A percentile compares a stretch with the other conserved stretches of the same genome.
phyloP scores from a whole-genome alignment of 2,329 filamentous ascomycete species.

The Diaporthe humulicola region DNA sequence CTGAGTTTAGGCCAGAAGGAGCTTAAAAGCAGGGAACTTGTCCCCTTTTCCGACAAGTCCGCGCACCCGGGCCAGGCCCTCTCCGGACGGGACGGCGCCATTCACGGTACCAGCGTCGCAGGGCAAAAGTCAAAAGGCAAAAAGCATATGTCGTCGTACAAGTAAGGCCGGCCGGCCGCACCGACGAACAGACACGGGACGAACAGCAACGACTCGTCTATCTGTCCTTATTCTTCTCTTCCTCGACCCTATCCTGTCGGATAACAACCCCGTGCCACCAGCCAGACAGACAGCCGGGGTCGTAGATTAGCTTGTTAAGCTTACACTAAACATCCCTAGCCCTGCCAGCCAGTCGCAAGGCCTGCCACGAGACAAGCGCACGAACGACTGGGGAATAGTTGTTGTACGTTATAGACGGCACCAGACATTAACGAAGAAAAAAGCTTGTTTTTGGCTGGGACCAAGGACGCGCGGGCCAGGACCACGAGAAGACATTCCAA shows the following conservation, averaged over 20 bases:
- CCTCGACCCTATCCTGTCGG: not conserved
- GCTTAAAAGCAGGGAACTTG: not conserved
- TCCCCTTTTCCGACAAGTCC: not conserved
- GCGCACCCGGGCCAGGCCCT: not conserved
- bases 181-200: not conserved
- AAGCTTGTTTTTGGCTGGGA: constrained; percentile 13
- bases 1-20: not conserved
- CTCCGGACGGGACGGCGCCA: not conserved
- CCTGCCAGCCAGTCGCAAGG: not conserved
- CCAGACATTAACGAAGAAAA: constrained; percentile 8
- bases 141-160: not conserved
- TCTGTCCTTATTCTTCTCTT: not conserved
- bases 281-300: not conserved
- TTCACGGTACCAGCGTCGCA: not conserved
- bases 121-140: constrained; percentile 9
- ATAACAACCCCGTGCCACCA: not conserved
- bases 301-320: not conserved
- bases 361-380: not conserved
- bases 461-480: not conserved
- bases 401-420: not conserved
- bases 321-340: not conserved
- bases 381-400: constrained; percentile 14
- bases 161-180: not conserved
- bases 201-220: not conserved
- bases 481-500: not conserved